Base-by-base conservation (phyloP, 768 basidiomycete genomes). In the Trametes maxima region DNA sequence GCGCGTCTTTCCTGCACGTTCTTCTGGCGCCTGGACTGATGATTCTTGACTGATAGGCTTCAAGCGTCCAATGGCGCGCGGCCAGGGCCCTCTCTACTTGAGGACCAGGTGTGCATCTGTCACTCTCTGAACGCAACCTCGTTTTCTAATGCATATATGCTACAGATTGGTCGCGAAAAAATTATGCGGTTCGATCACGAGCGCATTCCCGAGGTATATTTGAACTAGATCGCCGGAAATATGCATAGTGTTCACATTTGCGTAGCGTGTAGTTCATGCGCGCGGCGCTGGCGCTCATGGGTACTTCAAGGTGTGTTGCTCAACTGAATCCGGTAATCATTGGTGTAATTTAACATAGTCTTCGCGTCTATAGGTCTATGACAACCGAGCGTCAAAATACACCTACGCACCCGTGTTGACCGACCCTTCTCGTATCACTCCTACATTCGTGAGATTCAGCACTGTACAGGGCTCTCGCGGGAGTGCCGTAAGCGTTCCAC, bases 171-270 rank as follows among this genome's bases (percentile, higher is more conserved):
- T 5, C 83, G 88, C 65, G 87, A 89, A 76, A 91, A 92, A 73
- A 84, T 92, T 33, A 83, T 83, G 54, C 82, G 86, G 14, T 94
- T 93, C 68, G 92, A 94, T 70, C 92, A 93, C 68, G 92, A 95
- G 72, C 88, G 92, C 42, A 94, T 95, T 55, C 93, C 94, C 0
- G 93, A 93, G 77, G 87, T 87, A 8, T 49, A 66, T 65, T 21
- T 22, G 13, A 8, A 48, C 13, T 10, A 13, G 14, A n/a, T n/a
- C n/a, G n/a, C 36, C 16, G 11, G n/a, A 37, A 4, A 21, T 2
- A 21, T 22, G 7, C 17, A 5, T 4, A 52, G 24, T 56, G n/a
- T 12, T 28, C 81, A 81, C 12, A 0, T 37, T 19, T 33, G 36
- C 21, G 24, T 21, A 94, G 77, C 89, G 91, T 46, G 86, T 88